Evolutionary conservation across 495 filamentous ascomycete species (phyloP), one percentile per base, ranked within the genome.

Genomic region (Neurospora tetraspora): DNA sequence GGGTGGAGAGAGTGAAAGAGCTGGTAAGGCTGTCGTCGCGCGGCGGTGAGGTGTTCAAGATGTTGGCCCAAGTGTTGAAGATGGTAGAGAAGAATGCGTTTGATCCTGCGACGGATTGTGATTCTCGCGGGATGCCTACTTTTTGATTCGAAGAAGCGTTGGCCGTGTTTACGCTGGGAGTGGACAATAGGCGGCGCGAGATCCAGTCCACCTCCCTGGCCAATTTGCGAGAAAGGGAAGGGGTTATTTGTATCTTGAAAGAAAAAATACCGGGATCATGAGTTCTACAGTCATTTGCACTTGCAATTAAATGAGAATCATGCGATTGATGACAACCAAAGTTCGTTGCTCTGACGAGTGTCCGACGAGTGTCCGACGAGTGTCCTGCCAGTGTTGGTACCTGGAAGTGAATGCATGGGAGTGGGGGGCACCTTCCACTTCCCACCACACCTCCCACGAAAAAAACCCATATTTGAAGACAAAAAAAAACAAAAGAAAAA

Each of bases 201-300:
- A 23, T 10, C 45, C n/a, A 53, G 45, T 23, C 45, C n/a, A 23
- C 9, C n/a, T 12, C n/a, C 0, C 9, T 53, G 45, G 10, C 4
- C 1, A 53, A 23, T 23, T 10, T 53, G 12, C 4, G n/a, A 23
- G n/a, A 23, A 23, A 1, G 45, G 45, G n/a, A 23, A 53, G 4
- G n/a, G 10, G 45, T 23, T 53, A 0, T 12, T 12, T 1, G 45
- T 23, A 2, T 12, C 6, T 12, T 23, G 1, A 23, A 5, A 23
- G 0, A 0, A 53, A 53, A 10, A 47, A 20, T 47, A n/a, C 3
- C 42, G 3, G 11, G 9, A 4, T 47, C 0, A 10, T 20, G 0
- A 11, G 4, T 20, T 47, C 43, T 20, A 0, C 0, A 47, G 7
- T 0, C 0, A n/a, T n/a, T n/a, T n/a, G n/a, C n/a, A n/a, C n/a